phyloP scores from a whole-genome alignment of 805 yeast genomes.

The Saccharomycopsis fibuligera region DNA sequence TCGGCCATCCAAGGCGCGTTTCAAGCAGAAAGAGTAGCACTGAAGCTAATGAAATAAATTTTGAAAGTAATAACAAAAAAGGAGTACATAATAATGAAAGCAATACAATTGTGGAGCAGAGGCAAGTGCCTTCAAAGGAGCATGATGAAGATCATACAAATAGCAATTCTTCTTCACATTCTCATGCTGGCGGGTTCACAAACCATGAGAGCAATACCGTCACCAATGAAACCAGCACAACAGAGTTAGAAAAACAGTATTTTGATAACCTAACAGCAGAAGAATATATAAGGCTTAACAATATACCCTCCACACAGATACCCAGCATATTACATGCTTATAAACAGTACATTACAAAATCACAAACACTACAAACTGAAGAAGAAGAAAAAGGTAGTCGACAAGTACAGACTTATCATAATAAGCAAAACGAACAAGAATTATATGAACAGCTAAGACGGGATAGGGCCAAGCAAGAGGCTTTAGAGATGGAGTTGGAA shows the following conservation, averaged over 20 bases:
- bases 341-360: background rate
- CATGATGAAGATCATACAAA: background rate
- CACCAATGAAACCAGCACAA: constrained; percentile 4
- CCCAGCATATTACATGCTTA: background rate
- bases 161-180: constrained; percentile 6
- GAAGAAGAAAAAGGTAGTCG: background rate
- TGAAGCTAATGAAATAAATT: background rate
- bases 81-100: background rate
- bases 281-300: background rate
- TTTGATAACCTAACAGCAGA: background rate
- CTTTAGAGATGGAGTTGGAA: constrained; percentile 4
- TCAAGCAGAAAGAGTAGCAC: constrained; percentile 14
- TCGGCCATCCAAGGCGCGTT: constrained; percentile 20
- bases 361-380: background rate
- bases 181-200: background rate
- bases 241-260: background rate
- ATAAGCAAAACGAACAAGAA: constrained; percentile 7
- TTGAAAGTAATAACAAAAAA: background rate
- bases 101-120: background rate
- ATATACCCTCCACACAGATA: background rate
- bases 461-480: constrained; percentile 17
- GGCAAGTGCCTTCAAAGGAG: background rate
- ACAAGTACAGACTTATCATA: background rate
- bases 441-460: constrained; percentile 15
- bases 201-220: constrained; percentile 1